phyloP scores from a whole-genome alignment of 768 basidiomycete species.

The Boletus patriciae region DNA sequence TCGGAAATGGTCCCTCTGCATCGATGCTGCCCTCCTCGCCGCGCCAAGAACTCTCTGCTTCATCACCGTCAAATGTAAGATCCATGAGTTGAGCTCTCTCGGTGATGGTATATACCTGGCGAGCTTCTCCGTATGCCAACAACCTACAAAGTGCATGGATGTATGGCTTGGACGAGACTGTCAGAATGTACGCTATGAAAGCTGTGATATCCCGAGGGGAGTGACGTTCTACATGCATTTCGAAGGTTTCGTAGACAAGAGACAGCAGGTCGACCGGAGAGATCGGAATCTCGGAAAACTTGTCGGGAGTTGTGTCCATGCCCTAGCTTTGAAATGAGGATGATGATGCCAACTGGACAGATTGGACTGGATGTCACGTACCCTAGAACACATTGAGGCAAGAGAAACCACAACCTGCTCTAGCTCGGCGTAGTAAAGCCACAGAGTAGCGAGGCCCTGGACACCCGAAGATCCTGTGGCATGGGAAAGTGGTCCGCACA shows the following conservation, averaged over 20 bases:
- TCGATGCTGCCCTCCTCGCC: conserved; percentile 41
- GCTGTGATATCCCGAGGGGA: conserved; percentile 51
- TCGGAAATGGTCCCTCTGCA: conserved; percentile 51
- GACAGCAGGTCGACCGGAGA: conserved; percentile 56
- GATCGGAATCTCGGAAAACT: conserved; percentile 44
- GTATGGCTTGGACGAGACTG: conserved; percentile 61
- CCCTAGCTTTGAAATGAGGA: conserved; percentile 23
- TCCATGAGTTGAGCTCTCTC: conserved; percentile 18
- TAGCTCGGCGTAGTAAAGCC: conserved; percentile 50
- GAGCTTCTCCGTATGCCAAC: conserved; percentile 48
- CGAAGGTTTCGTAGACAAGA: conserved; percentile 57
- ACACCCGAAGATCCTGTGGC: conserved; percentile 16
- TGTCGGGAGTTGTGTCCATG: conserved; percentile 35
- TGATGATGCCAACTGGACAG: not conserved
- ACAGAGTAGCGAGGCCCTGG: conserved; percentile 42
- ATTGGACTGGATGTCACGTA: conserved; percentile 34
- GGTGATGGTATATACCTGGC: conserved; percentile 28
- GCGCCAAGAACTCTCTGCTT: conserved; percentile 40
- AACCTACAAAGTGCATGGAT: conserved; percentile 56
- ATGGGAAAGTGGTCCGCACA: conserved; percentile 39
- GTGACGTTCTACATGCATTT: conserved; percentile 51
- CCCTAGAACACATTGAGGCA: conserved; percentile 57
- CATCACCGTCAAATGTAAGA: conserved; percentile 29
- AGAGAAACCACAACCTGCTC: conserved; percentile 54
- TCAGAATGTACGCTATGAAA: conserved; percentile 66